Conservation (phyloP, 495 filamentous ascomycete species). For the Podospora didyma region DNA sequence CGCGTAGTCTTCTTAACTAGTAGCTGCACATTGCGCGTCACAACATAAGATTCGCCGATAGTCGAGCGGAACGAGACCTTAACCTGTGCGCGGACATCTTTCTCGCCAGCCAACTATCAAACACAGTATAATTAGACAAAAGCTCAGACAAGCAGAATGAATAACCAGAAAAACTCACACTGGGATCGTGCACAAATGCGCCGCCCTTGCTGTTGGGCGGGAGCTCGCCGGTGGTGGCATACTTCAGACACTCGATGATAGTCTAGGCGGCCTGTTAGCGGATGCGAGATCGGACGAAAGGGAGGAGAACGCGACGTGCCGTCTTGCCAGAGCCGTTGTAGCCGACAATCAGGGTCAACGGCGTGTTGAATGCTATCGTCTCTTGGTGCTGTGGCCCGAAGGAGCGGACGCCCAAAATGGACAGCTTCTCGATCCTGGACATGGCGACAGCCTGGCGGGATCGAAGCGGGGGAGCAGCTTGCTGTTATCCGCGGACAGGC, state of each 20-base stretch:
- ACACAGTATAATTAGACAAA: not conserved
- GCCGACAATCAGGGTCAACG: constrained; percentile 92
- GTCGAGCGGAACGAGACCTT: constrained; percentile 80
- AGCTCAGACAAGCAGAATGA: not conserved
- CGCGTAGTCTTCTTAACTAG: constrained; percentile 76
- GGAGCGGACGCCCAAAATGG: constrained; percentile 83
- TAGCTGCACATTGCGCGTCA: constrained; percentile 76
- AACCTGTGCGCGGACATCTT: constrained; percentile 86
- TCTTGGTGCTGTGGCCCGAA: constrained; percentile 75
- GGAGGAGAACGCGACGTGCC: constrained; percentile 32
- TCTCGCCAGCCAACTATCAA: constrained; percentile 71
- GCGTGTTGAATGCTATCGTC: constrained; percentile 84
- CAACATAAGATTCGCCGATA: constrained; percentile 70
- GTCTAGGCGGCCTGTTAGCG: constrained; percentile 50
- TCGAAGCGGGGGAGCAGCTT: not conserved
- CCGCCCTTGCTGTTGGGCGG: constrained; percentile 92
- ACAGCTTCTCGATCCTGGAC: constrained; percentile 84
- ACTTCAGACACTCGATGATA: constrained; percentile 98
- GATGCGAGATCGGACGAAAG: constrained; percentile 7
- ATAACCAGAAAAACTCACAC: constrained; percentile 38
- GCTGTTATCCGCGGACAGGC: not conserved
- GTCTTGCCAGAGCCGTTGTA: constrained; percentile 98
- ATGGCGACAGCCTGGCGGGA: constrained; percentile 31
- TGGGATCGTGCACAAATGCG: constrained; percentile 95
- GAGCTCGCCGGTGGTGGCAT: constrained; percentile 90